Percentiles rank a stretch among this genome's conserved stretches.
Evolutionary conservation across 2,329 filamentous ascomycete species (phyloP).

Genomic region (Colletotrichum scovillei): DNA sequence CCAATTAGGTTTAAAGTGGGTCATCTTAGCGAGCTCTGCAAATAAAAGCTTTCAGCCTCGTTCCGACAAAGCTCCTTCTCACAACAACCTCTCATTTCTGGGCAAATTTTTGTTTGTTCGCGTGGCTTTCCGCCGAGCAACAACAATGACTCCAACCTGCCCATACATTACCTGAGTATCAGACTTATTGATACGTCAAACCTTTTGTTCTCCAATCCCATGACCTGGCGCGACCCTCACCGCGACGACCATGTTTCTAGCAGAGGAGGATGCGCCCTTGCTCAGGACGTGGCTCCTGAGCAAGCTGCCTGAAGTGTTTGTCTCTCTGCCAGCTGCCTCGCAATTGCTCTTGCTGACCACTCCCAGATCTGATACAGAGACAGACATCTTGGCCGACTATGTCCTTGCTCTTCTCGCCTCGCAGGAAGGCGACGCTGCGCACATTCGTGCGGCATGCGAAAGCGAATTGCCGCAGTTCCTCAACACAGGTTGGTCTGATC

Average conservation of each 20-base stretch:
- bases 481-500: constrained; percentile 66
- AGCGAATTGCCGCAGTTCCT: constrained; percentile 81
- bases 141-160: constrained; percentile 27
- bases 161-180: constrained; percentile 19
- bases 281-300: constrained; percentile 84
- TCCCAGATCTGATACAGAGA: constrained; percentile 80
- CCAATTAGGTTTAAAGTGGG: constrained; percentile 34
- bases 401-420: constrained; percentile 78
- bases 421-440: constrained; percentile 73
- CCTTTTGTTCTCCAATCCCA: not conserved
- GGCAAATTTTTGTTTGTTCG: constrained; percentile 21
- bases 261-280: constrained; percentile 69
- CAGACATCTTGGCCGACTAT: constrained; percentile 85
- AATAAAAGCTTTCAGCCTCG: constrained; percentile 31
- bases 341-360: not conserved
- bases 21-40: constrained; percentile 22
- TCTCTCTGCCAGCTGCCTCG: not conserved
- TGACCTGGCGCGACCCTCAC: constrained; percentile 1
- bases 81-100: not conserved
- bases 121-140: constrained; percentile 24
- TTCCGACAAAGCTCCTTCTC: not conserved
- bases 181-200: constrained; percentile 26
- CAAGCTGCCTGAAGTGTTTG: constrained; percentile 40
- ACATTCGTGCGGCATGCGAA: constrained; percentile 75
- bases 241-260: constrained; percentile 66